Base-by-base conservation (phyloP, 2,329 filamentous ascomycete species). In the Ophiostoma angusticollis region DNA sequence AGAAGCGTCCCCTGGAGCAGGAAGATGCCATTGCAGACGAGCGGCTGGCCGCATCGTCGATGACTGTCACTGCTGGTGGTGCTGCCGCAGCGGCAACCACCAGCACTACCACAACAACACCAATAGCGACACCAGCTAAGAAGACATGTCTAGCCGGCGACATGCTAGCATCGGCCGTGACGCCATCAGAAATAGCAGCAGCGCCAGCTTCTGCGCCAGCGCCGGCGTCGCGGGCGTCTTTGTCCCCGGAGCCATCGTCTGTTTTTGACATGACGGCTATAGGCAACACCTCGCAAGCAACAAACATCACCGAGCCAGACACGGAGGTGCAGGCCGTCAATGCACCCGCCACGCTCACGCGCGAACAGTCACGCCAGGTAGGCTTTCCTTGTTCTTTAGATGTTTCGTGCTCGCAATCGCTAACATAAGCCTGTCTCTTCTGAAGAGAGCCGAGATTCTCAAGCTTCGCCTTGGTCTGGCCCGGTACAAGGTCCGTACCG, bases 401-500 rank as follows among this genome's bases (percentile, higher is more conserved):
- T 21, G 7, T 14, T 19, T 4, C 19, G 6, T n/a, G 14, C 29
- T 13, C 12, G 29, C 27, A 14, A 13, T 18, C 9, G 24, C 25
- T 31, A 28, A 40, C 25, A 21, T 9, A 2, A 5, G 31, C 5
- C 21, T 17, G 23, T 18, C 16, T 31, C 6, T 22, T 11, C 5
- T 9, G 11, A 17, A 81, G 69, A 70, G 72, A 58, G 78, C 76
- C 16, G 72, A 80, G 52, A 71, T 75, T 35, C 63, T 86, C 31
- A 70, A 70, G 37, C 67, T 84, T 9, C 71, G 80, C n/a, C 70
- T 87, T 13, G 67, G 72, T 21, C 69, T 85, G 16, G 82, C 80
- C 12, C 72, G 71, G 52, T 86, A 85, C 64, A 86, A 86, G 58
- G 65, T 87, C 47, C 70, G 69, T 41, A 86, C 81, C 2, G 76